A percentile compares a stretch with the other conserved stretches of the same genome.
Evolutionary conservation across 192 early-diverging fungal species (phyloP).

Genomic region (Coemansia sp.): DNA sequence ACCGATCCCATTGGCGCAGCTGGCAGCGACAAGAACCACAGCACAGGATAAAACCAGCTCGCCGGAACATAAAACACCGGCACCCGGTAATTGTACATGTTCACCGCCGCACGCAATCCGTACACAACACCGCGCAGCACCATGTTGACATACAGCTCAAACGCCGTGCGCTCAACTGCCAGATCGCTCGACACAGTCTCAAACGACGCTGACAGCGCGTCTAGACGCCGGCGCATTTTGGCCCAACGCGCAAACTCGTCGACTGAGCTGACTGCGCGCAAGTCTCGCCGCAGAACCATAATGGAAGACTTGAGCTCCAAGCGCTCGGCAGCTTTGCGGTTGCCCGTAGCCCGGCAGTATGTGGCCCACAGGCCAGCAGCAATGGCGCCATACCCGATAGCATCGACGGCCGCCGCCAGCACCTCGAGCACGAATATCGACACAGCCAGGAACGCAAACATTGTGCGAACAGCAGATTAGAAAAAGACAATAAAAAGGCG

Average conservation of each 20-base stretch:
- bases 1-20: conserved; percentile 77
- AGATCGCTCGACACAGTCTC: conserved; percentile 65
- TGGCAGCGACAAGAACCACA: conserved; percentile 67
- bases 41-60: conserved; percentile 76
- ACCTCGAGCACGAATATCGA: conserved; percentile 64
- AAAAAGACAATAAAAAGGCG: background rate
- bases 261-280: conserved; percentile 70
- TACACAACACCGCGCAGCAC: conserved; percentile 64
- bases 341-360: conserved; percentile 38
- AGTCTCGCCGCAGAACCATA: conserved; percentile 62
- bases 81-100: conserved; percentile 64
- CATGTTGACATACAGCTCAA: conserved; percentile 77
- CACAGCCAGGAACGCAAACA: conserved; percentile 56
- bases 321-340: conserved; percentile 52
- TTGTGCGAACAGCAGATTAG: background rate
- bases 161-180: conserved; percentile 64
- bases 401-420: conserved; percentile 59
- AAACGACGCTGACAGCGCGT: conserved; percentile 68
- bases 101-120: conserved; percentile 62
- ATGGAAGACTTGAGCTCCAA: conserved; percentile 63
- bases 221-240: conserved; percentile 77
- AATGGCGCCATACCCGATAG: conserved; percentile 58
- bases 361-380: conserved; percentile 40
- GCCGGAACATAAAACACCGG: conserved; percentile 76
- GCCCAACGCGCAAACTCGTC: conserved; percentile 95